These are phyloP conservation scores for Rhizophagus clarus DNA, from an alignment of 192 early-diverging fungal species.

Conservation along the genomic window DNA sequence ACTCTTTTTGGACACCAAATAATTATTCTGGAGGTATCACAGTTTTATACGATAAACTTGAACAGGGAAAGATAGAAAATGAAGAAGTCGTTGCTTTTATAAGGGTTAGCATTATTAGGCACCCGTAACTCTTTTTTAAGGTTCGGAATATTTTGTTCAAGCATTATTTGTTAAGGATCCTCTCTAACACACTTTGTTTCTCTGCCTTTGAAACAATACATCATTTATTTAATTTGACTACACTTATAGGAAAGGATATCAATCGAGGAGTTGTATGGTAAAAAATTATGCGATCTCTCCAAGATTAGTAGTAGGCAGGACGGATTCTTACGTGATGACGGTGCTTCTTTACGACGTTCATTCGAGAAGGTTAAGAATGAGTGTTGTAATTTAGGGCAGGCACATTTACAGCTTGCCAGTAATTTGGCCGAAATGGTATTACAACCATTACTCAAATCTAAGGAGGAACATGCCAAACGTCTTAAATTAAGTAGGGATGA, in stretches of 20 bases:
- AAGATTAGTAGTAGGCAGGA: slow-evolving; percentile 32
- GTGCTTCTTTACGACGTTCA: slow-evolving; percentile 51
- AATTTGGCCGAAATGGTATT: slow-evolving; percentile 49
- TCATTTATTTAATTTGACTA: slow-evolving; percentile 24
- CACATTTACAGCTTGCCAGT: slow-evolving; percentile 45
- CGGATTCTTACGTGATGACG: slow-evolving; percentile 59
- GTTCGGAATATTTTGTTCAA: slow-evolving; percentile 36
- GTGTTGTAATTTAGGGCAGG: slow-evolving; percentile 44
- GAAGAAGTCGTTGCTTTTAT: slow-evolving; percentile 58
- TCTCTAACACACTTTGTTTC: not conserved
- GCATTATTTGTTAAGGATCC: not conserved
- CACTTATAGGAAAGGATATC: slow-evolving; percentile 21
- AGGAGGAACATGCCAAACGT: slow-evolving; percentile 40
- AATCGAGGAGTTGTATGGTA: slow-evolving; percentile 17
- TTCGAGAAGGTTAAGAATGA: slow-evolving; percentile 53
- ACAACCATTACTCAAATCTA: slow-evolving; percentile 51
- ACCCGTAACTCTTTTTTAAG: slow-evolving; percentile 44
- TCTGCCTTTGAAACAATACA: not conserved
- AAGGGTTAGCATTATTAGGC: slow-evolving; percentile 51
- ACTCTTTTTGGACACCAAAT: slow-evolving; percentile 26
- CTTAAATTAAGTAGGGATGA: slow-evolving; percentile 45
- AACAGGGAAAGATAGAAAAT: slow-evolving; percentile 56
- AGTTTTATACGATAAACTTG: slow-evolving; percentile 54
- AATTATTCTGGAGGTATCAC: slow-evolving; percentile 50
- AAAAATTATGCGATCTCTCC: slow-evolving; percentile 37